Evolutionary conservation across 768 basidiomycete species (phyloP), one percentile per base, ranked within the genome.

Genomic region (Pulveroboletus sp.): DNA sequence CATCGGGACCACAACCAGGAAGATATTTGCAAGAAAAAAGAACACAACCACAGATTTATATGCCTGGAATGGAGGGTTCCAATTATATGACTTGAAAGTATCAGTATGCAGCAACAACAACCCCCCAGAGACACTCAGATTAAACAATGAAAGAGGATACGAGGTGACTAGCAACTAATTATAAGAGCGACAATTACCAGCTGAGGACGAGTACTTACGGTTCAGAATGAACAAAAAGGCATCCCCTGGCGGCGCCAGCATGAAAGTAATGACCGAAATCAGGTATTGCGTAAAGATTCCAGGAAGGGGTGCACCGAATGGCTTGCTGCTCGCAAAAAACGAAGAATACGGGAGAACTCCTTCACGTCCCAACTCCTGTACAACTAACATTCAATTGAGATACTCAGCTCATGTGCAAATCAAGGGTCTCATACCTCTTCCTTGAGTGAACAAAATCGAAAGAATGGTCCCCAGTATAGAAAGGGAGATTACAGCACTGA

Each of bases 331-430:
- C 1, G 85, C 78, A 56, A 89, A 86, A 61, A 86, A 77, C 1
- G 73, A 72, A 0, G 88, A 78, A 55, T 68, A 81, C 0, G 86
- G 86, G 8, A 88, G 69, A 24, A 86, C 71, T 1, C 83, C 86
- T 57, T 88, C 85, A 13, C 84, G 74, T 0, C 85, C 86, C 4
- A 87, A 72, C 63, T 87, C 86, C 61, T 88, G 86, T 8, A 86
- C 76, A 9, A 86, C 84, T 86, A 38, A 0, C 27, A 31, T 18
- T 38, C 14, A 18, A 14, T 17, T 60, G 13, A 56, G 57, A 61
- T 21, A 52, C 35, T n/a, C 9, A 5, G 5, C 13, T 17, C 21
- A 27, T 8, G 31, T 27, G 21, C 13, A 30, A 35, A 33, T 28
- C 17, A 37, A 6, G 61, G 40, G 61, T 64, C 1, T 21, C 47